These are phyloP conservation scores for Grigorovia jiainica DNA, from an alignment of 805 yeast genomes.

Conservation along the genomic window DNA sequence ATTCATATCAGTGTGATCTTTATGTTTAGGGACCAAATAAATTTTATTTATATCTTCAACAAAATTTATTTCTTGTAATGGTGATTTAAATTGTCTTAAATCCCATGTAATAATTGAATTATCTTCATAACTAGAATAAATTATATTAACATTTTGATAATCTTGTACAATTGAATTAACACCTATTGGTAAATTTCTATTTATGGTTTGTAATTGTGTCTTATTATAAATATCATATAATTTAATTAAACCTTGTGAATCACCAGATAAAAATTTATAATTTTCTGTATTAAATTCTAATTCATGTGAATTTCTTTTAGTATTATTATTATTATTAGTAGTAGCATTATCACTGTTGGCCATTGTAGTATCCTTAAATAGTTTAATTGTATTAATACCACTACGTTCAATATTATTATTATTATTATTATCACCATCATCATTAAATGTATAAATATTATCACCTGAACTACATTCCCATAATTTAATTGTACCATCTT, in stretches of 20 bases:
- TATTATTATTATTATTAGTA: not conserved
- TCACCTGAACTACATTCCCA: conserved; percentile 65
- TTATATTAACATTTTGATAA: not conserved
- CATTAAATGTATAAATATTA: conserved; percentile 33
- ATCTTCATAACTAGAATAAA: conserved; percentile 30
- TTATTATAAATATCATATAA: conserved; percentile 32
- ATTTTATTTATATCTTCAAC: not conserved
- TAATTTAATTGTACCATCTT: conserved; percentile 46
- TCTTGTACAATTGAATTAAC: conserved; percentile 2
- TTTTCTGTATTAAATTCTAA: conserved; percentile 44
- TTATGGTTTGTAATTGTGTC: conserved; percentile 11
- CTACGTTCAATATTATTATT: no score
- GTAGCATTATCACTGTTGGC: not conserved
- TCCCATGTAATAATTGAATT: conserved; percentile 37
- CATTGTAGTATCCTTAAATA: not conserved
- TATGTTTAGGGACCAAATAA: no score
- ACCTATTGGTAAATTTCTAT: conserved; percentile 10
- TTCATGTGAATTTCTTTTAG: conserved; percentile 14
- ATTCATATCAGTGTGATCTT: not conserved
- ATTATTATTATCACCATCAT: conserved; percentile 30
- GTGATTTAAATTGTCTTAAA: conserved; percentile 13
- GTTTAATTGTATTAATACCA: conserved; percentile 25
- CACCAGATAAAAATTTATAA: conserved; percentile 36
- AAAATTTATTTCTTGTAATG: not conserved
- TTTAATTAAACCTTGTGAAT: conserved; percentile 31